Evolutionary conservation across 257 asterid species (phyloP).

Genomic region (Solanum raphanifolium): DNA sequence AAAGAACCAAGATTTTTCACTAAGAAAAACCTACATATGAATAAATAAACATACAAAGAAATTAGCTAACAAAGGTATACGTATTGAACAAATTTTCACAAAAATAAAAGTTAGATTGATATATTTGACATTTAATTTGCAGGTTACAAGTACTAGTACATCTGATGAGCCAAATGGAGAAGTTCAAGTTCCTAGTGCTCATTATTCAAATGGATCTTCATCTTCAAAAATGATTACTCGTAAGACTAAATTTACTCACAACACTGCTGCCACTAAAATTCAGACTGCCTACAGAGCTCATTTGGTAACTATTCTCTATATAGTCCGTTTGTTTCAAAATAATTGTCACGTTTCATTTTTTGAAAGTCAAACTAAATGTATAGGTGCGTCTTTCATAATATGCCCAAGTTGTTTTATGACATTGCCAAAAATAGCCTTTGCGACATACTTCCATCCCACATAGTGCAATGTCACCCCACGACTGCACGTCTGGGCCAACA

Average conservation of each 20-base stretch:
- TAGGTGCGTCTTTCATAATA: neutral
- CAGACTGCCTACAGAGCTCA: conserved; percentile 45
- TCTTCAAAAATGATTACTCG: conserved; percentile 5
- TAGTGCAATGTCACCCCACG: neutral
- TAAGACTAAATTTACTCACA: conserved; percentile 7
- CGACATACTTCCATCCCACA: neutral
- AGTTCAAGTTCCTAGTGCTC: neutral
- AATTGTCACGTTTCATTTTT: neutral
- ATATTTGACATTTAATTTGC: neutral
- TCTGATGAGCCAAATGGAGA: conserved; percentile 7
- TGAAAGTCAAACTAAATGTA: neutral
- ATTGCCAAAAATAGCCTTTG: neutral
- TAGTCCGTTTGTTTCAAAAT: accelerated
- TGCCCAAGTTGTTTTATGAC: no score
- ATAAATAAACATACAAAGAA: neutral
- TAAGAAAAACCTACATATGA: neutral
- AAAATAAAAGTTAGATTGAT: neutral
- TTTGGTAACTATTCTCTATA: conserved; percentile 18
- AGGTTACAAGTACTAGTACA: neutral
- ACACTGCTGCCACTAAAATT: conserved; percentile 40
- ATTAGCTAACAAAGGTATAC: neutral
- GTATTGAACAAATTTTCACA: neutral
- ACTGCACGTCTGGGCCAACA: neutral
- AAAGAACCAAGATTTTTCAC: neutral
- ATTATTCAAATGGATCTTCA: conserved; percentile 13